Base-by-base conservation (phyloP, 495 filamentous ascomycete species). In the Penicillium goetzii region DNA sequence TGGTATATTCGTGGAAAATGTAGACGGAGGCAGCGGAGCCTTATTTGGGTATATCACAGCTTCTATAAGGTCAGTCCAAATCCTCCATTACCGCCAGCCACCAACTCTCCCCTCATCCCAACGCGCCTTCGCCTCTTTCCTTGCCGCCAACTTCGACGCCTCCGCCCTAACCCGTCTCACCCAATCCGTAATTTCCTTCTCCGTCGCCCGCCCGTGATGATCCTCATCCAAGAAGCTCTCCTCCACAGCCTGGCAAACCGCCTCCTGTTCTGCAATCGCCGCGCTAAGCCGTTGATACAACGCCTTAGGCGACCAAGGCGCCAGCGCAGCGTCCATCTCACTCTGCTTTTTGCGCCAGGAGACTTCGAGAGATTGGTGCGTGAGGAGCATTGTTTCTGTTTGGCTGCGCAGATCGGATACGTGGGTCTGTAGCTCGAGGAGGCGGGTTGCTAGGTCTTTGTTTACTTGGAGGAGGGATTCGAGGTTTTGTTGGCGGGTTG, bases 31-130 rank as follows among this genome's bases (percentile, higher is more conserved):
- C 33, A 34, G 9, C 33, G 8, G 1, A 11, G 6, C 33, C 0
- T 36, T 2, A 43, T 6, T 2, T 21, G 43, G 43, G 43, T 47
- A 47, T 47, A 47, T 23, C 34, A 19, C 21, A 36, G 19, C 9
- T 12, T 19, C 2, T 34, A 26, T 19, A 59, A 28, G 12, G 3
- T 2, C 23, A 9, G 8, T 12, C 4, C 25, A 32, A 9, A 25
- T 14, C 21, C 0, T 23, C 26, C 32, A 32, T 88, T 81, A 97
- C 60, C 93, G 83, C 93, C 93, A 97, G 0, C 93, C 93, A 1
- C 93, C 93, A 59, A 97, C 92, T 61, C 93, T 84, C 28, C 93
- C 92, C 75, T 97, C 93, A 80, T 97, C 93, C 94, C 94, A 97
- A 70, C 94, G 81, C 66, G 91, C 91, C 75, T 90, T 94, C 58